phyloP scores from a whole-genome alignment of 2,329 filamentous ascomycete species.

The Ophiostoma triangulosporum region DNA sequence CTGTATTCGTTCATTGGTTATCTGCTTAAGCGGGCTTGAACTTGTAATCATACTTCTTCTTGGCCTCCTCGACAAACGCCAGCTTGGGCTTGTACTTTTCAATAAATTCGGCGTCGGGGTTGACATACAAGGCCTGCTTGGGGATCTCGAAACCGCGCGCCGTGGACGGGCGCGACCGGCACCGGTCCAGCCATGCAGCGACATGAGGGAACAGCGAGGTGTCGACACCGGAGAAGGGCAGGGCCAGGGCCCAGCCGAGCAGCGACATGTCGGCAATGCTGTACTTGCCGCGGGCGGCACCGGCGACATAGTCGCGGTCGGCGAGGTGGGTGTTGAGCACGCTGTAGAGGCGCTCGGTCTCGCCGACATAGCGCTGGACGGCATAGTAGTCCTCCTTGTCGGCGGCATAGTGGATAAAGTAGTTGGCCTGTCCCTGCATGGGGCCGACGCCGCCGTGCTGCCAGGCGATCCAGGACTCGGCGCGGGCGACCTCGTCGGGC shows the following conservation, averaged over 20 bases:
- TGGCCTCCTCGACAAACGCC: conserved; percentile 25
- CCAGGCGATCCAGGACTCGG: conserved; percentile 53
- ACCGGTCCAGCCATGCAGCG: conserved; percentile 51
- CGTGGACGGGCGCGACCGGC: conserved; percentile 44
- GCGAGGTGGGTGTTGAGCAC: conserved; percentile 54
- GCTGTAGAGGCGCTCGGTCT: conserved; percentile 60
- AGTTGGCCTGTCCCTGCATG: conserved; percentile 61
- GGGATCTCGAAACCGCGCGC: conserved; percentile 53
- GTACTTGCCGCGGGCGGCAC: conserved; percentile 39
- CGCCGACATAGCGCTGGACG: conserved; percentile 61
- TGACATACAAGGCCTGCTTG: conserved; percentile 21
- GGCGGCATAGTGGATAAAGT: conserved; percentile 55
- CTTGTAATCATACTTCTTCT: conserved; percentile 35
- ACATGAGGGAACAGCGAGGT: conserved; percentile 50
- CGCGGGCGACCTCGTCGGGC: conserved; percentile 23
- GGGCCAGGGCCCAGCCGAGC: conserved; percentile 52
- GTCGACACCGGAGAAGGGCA: conserved; percentile 48
- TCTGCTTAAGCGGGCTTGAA: conserved; percentile 26
- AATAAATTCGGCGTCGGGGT: conserved; percentile 28
- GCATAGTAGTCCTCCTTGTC: conserved; percentile 54
- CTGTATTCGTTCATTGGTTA: neutral
- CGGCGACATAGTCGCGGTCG: conserved; percentile 38
- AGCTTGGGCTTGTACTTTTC: conserved; percentile 27
- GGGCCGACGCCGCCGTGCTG: conserved; percentile 65
- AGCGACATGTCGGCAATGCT: conserved; percentile 60